A percentile compares a stretch with the other conserved stretches of the same genome.
Conservation (phyloP, 108 stramenopile genomes). For the Skeletonema menzelii region DNA sequence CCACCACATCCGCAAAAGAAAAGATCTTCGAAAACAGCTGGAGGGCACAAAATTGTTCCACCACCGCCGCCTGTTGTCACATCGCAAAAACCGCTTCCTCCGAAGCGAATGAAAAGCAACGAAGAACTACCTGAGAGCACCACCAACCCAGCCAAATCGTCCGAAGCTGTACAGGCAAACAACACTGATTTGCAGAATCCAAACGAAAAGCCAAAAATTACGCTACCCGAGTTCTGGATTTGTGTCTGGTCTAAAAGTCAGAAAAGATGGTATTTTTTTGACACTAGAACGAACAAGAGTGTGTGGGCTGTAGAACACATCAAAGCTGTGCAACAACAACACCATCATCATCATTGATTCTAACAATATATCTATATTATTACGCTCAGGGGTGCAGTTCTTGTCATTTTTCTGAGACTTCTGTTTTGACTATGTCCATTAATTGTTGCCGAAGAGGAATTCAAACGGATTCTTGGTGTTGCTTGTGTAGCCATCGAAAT, state of each 20-base stretch:
- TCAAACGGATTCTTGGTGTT: slow-evolving; percentile 36
- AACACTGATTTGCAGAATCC: slow-evolving; percentile 55
- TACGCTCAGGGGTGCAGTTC: not conserved
- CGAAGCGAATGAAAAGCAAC: slow-evolving; percentile 9
- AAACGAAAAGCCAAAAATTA: slow-evolving; percentile 60
- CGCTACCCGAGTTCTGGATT: slow-evolving; percentile 78
- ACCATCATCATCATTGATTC: not conserved
- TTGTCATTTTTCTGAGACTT: not conserved
- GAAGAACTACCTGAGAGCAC: slow-evolving; percentile 1
- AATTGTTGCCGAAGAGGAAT: slow-evolving; percentile 24
- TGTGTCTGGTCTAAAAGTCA: slow-evolving; percentile 79
- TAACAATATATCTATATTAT: not conserved
- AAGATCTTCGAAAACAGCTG: not conserved
- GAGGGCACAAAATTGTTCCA: slow-evolving; percentile 11
- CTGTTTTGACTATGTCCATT: not conserved
- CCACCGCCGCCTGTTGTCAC: slow-evolving; percentile 26
- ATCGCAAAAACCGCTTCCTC: slow-evolving; percentile 21
- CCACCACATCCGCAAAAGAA: slow-evolving; percentile 42
- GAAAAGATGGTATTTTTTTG: slow-evolving; percentile 82
- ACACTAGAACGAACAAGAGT: slow-evolving; percentile 69
- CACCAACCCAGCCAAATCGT: not conserved
- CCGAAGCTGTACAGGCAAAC: slow-evolving; percentile 8
- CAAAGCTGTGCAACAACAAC: slow-evolving; percentile 5
- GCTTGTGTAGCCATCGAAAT: slow-evolving; percentile 49
- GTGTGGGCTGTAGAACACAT: slow-evolving; percentile 56